Conservation (phyloP, 495 filamentous ascomycete species). For the Penicillium parvum region DNA sequence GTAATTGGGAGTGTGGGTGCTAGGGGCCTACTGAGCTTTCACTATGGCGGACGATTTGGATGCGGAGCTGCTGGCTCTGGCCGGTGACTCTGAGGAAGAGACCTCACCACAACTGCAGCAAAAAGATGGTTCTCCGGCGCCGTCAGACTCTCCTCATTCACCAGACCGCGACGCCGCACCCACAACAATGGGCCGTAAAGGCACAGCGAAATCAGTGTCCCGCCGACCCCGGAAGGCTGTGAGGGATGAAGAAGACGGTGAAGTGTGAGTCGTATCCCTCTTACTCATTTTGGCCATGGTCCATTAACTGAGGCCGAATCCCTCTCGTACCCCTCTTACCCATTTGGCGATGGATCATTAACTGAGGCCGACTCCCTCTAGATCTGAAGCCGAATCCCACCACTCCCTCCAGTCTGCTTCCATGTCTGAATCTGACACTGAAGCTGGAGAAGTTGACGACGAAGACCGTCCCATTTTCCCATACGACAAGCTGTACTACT, state of each 20-base stretch:
- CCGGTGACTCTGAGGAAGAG: constrained; percentile 63
- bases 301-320: constrained; percentile 10
- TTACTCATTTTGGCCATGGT: neutral
- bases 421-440: constrained; percentile 75
- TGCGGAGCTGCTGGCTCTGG: constrained; percentile 82
- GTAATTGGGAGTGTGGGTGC: neutral
- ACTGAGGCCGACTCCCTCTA: constrained; percentile 26
- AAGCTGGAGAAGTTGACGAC: constrained; percentile 48
- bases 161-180: constrained; percentile 27
- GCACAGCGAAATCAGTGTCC: constrained; percentile 41
- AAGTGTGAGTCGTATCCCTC: constrained; percentile 61
- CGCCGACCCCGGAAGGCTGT: constrained; percentile 40
- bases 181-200: constrained; percentile 43
- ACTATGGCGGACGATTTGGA: constrained; percentile 68
- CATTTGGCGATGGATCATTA: neutral
- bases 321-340: constrained; percentile 2
- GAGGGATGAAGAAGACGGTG: constrained; percentile 70
- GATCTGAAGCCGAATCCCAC: constrained; percentile 62
- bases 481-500: constrained; percentile 81
- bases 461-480: constrained; percentile 68
- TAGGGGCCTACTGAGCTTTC: constrained; percentile 13
- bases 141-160: constrained; percentile 34
- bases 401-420: constrained; percentile 75
- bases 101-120: constrained; percentile 37
- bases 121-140: constrained; percentile 30